Percentiles rank a stretch among this genome's conserved stretches.
These are phyloP conservation scores for Talaromyces pinophilus DNA, from an alignment of 2,329 filamentous ascomycete species.

Conservation along the genomic window DNA sequence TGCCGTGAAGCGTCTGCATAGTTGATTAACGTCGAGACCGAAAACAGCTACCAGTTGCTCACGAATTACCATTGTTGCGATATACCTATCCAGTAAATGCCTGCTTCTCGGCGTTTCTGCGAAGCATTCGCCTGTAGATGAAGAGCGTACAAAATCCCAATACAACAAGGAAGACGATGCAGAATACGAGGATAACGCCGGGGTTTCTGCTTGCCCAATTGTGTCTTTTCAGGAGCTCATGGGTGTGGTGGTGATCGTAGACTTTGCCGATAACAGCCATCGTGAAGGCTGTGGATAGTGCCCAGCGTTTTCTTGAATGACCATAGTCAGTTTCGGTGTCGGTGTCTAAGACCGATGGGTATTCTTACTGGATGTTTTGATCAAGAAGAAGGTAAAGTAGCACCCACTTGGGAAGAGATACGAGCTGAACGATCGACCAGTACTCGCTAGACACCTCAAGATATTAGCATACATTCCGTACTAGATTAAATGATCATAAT, in stretches of 20 bases:
- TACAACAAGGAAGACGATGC: conserved; percentile 59
- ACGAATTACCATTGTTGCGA: neutral
- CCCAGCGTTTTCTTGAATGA: conserved; percentile 11
- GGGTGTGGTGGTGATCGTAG: neutral
- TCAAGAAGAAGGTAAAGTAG: conserved; percentile 20
- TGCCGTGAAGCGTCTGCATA: neutral
- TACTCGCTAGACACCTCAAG: neutral
- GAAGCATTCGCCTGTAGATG: conserved; percentile 48
- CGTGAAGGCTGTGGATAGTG: neutral
- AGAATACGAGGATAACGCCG: conserved; percentile 64
- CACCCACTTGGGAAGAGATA: conserved; percentile 22
- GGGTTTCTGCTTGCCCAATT: conserved; percentile 61
- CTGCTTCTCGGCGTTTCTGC: conserved; percentile 32
- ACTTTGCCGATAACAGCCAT: conserved; percentile 15
- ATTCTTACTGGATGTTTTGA: conserved; percentile 13
- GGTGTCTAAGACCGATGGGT: neutral
- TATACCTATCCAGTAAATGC: conserved; percentile 21
- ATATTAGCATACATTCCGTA: neutral
- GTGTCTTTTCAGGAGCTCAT: conserved; percentile 23
- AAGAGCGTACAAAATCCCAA: conserved; percentile 55
- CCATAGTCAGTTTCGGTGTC: neutral
- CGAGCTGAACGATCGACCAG: conserved; percentile 12
- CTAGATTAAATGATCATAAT: neutral
- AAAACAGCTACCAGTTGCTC: neutral
- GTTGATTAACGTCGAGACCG: neutral